These are phyloP conservation scores for Ceratocystis cubensis DNA, from an alignment of 2,329 filamentous ascomycete genomes.

Conservation along the genomic window DNA sequence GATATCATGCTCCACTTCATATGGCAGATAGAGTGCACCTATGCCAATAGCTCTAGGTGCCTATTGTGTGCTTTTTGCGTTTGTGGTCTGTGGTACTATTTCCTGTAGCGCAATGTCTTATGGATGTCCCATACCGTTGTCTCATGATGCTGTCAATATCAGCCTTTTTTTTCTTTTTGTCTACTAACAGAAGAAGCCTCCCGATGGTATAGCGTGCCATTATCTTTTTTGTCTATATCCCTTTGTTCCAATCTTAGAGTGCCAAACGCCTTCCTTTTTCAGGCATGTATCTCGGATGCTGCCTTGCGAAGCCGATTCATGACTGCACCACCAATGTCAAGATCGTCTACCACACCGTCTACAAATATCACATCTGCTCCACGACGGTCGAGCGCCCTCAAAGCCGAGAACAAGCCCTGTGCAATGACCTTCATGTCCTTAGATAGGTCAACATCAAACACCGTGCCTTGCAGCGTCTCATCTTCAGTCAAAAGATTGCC, in stretches of 20 bases:
- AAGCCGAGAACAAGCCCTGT: constrained; percentile 72
- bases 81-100: not conserved
- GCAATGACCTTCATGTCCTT: constrained; percentile 61
- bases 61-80: not conserved
- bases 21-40: not conserved
- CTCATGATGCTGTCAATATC: not conserved
- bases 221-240: constrained; percentile 6
- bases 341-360: constrained; percentile 69
- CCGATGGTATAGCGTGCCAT: not conserved
- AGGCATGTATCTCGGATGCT: constrained; percentile 47
- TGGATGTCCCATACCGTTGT: not conserved
- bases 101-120: not conserved
- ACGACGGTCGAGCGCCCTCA: constrained; percentile 70
- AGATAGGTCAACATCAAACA: constrained; percentile 64
- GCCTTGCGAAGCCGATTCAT: constrained; percentile 77
- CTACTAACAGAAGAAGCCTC: not conserved
- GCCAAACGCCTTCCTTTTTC: not conserved
- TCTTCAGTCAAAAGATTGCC: constrained; percentile 30
- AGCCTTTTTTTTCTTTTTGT: not conserved
- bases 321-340: constrained; percentile 73
- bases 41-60: not conserved
- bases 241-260: not conserved
- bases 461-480: constrained; percentile 29
- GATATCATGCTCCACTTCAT: constrained; percentile 1
- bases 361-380: constrained; percentile 77